These are phyloP conservation scores for Tuber brumale DNA, from an alignment of 495 filamentous ascomycete genomes.

Conservation along the genomic window DNA sequence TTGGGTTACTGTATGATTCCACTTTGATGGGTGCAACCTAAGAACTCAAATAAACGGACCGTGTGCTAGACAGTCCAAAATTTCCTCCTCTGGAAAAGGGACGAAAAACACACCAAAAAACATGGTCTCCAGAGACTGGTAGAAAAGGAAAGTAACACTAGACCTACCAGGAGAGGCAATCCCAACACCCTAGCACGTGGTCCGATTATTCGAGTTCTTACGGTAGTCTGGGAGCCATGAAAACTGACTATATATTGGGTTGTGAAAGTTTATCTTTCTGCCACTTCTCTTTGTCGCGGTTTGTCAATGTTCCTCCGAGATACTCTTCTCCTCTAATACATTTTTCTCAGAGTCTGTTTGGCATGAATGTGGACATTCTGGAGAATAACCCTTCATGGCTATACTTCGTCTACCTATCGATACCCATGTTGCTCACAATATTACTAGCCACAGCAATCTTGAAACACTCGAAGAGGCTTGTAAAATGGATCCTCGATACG, in stretches of 20 bases:
- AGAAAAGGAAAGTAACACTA: too few species aligned
- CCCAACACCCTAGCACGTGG: too few species aligned
- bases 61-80: too few species aligned
- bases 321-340: not conserved
- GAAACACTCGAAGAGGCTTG: slow-evolving; percentile 1
- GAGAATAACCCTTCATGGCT: slow-evolving; percentile 9
- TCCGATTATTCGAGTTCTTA: too few species aligned
- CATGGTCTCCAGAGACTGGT: too few species aligned
- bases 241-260: not conserved
- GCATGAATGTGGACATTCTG: slow-evolving; percentile 18
- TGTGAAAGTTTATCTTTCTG: slow-evolving; percentile 34
- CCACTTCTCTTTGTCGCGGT: slow-evolving; percentile 35
- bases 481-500: not conserved
- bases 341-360: slow-evolving; percentile 17
- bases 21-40: too few species aligned
- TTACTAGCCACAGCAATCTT: not conserved
- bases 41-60: too few species aligned
- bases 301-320: not conserved
- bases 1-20: slow-evolving; percentile 34
- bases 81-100: too few species aligned
- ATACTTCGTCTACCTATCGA: slow-evolving; percentile 15
- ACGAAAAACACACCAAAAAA: too few species aligned
- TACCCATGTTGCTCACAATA: slow-evolving; percentile 8
- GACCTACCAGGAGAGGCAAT: too few species aligned
- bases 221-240: not conserved